phyloP scores from a whole-genome alignment of 352 stramenopile genomes.

The Thalassiosira livingstoniorum region DNA sequence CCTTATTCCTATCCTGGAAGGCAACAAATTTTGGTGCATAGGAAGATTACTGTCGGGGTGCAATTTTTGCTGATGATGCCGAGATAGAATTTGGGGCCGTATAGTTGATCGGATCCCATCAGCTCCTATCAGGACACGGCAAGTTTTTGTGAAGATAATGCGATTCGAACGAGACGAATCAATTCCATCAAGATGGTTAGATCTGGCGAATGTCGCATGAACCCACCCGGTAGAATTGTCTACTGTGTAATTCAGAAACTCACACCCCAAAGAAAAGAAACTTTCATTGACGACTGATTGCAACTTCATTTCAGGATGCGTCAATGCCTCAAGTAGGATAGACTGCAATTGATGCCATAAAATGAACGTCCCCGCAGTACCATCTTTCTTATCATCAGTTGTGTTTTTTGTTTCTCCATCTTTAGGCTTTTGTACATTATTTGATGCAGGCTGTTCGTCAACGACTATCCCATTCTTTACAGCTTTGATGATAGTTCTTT shows the following conservation, averaged over 20 bases:
- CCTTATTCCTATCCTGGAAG: background rate
- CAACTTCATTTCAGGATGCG: no score
- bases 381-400: background rate
- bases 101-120: slow-evolving; percentile 18
- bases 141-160: slow-evolving; percentile 7
- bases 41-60: background rate
- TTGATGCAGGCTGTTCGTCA: background rate
- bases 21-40: background rate
- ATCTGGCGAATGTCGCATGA: slow-evolving; percentile 11
- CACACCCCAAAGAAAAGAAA: slow-evolving; percentile 14
- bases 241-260: slow-evolving; percentile 18
- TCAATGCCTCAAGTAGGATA: slow-evolving; percentile 10
- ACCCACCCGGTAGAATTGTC: background rate
- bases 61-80: background rate
- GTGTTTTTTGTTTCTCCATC: slow-evolving; percentile 4
- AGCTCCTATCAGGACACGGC: slow-evolving; percentile 15
- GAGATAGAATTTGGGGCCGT: slow-evolving; percentile 4
- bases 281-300: background rate
- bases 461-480: background rate
- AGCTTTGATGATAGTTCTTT: slow-evolving; percentile 3
- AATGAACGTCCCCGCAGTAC: slow-evolving; percentile 11
- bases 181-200: background rate
- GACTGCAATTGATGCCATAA: slow-evolving; percentile 21
- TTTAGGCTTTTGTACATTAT: background rate
- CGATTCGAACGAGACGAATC: background rate